phyloP scores from a whole-genome alignment of 2,329 filamentous ascomycete genomes.

The Fusarium palustre region DNA sequence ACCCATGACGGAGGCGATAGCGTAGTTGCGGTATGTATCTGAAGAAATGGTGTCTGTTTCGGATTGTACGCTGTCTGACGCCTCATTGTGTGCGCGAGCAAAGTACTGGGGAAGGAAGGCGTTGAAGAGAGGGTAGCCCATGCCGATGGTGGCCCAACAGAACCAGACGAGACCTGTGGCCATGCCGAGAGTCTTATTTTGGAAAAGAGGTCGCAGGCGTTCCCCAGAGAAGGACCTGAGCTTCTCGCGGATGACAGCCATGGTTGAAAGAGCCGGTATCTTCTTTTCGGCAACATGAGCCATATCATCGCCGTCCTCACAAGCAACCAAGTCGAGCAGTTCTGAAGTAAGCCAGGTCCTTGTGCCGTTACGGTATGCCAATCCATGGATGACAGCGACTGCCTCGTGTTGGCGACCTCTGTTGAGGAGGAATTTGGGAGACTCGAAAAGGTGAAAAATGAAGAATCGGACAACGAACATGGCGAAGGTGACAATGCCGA shows the following conservation, averaged over 20 bases:
- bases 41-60: slow-evolving; percentile 56
- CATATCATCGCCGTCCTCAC: slow-evolving; percentile 52
- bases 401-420: slow-evolving; percentile 82
- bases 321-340: slow-evolving; percentile 68
- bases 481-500: slow-evolving; percentile 77
- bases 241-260: slow-evolving; percentile 65
- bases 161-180: slow-evolving; percentile 76
- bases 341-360: slow-evolving; percentile 83
- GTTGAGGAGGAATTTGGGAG: slow-evolving; percentile 84
- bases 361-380: slow-evolving; percentile 76
- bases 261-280: slow-evolving; percentile 40
- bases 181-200: slow-evolving; percentile 62
- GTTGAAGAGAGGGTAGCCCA: slow-evolving; percentile 91
- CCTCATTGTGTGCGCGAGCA: slow-evolving; percentile 63
- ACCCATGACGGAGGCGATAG: slow-evolving; percentile 81
- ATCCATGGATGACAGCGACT: slow-evolving; percentile 81
- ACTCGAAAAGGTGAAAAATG: slow-evolving; percentile 84
- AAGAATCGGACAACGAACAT: slow-evolving; percentile 86
- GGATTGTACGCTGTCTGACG: slow-evolving; percentile 45
- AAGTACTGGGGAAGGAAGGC: slow-evolving; percentile 91
- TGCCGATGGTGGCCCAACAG: slow-evolving; percentile 84
- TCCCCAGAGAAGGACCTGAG: slow-evolving; percentile 74
- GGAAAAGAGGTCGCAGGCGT: slow-evolving; percentile 75
- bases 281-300: slow-evolving; percentile 29
- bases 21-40: slow-evolving; percentile 81